These are phyloP conservation scores for Coemansia sp. DNA, from an alignment of 192 early-diverging fungal species.

Conservation along the genomic window DNA sequence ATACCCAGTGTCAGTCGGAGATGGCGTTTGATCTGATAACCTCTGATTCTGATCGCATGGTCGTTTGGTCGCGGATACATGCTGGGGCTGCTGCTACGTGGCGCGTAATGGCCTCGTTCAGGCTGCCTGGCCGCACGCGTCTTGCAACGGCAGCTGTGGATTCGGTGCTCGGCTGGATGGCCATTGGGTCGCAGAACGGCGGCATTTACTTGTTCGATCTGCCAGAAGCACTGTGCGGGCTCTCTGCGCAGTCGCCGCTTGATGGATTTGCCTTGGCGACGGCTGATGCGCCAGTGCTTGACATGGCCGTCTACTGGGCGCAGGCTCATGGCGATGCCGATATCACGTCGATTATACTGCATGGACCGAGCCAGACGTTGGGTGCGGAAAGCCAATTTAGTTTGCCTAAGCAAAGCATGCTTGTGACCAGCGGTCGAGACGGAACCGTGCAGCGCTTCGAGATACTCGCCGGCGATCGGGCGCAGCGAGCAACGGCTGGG, in stretches of 20 bases:
- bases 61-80: constrained; percentile 12
- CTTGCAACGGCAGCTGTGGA: constrained; percentile 16
- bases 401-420: not conserved
- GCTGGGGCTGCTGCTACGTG: not conserved
- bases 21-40: constrained; percentile 10
- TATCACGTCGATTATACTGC: not conserved
- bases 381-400: not conserved
- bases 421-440: constrained; percentile 10
- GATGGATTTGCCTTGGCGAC: not conserved
- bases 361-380: not conserved
- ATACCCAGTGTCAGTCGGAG: not conserved
- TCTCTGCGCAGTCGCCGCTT: not conserved
- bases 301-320: not conserved
- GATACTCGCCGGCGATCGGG: not conserved
- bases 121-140: constrained; percentile 1
- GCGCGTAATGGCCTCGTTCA: not conserved
- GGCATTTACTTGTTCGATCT: constrained; percentile 10
- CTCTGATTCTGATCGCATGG: not conserved
- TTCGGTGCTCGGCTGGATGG: constrained; percentile 10
- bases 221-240: not conserved
- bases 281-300: not conserved
- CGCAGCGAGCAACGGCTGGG: not conserved
- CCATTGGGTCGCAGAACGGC: constrained; percentile 17
- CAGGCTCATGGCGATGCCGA: not conserved
- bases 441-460: constrained; percentile 14